Evolutionary conservation across 768 basidiomycete genomes (phyloP), one percentile per base, ranked within the genome.

Genomic region (Dictyophora rubrovolvata): DNA sequence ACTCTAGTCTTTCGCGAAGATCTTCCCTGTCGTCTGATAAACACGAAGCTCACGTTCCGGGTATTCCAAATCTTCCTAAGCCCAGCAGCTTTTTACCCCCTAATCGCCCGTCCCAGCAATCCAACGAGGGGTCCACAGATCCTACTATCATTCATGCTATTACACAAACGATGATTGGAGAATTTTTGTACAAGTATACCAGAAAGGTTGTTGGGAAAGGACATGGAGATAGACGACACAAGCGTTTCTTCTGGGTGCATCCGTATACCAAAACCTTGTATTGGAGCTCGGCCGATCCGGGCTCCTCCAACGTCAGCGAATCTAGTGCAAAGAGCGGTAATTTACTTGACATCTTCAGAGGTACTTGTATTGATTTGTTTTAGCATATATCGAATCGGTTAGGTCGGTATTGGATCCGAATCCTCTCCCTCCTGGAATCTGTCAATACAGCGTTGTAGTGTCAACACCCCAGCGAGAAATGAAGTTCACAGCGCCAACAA

Each of bases 101-200:
- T 20, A 48, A 48, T 48, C 35, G 52, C 28, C 37, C 28, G 16
- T n/a, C 42, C 4, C 49, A 60, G 49, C 56, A 58, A 35, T 46
- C 42, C 42, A 22, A 53, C 12, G 72, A 69, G 35, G 78, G 75
- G 49, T 73, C 85, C 18, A 96, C 95, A 23, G 95, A 99, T 67
- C 94, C 93, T 3, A 73, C 78, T 1, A 74, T 96, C 66, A 96
- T 98, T 64, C 95, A 97, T 69, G 88, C 94, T 1, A 97, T 98
- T 65, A 99, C 96, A 16, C 95, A 98, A 77, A 96, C 94, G 21
- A 99, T 99, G 96, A 98, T 98, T 64, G 95, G 96, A 53, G 95
- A 98, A 76, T 97, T 93, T 73, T 71, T 99, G 74, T 91, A 89
- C 80, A 98, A 98, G 77, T 97, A 99, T 73, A 97, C 95, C 9